Evolutionary conservation across 768 basidiomycete species (phyloP).

Genomic region (Suillus variegatus): DNA sequence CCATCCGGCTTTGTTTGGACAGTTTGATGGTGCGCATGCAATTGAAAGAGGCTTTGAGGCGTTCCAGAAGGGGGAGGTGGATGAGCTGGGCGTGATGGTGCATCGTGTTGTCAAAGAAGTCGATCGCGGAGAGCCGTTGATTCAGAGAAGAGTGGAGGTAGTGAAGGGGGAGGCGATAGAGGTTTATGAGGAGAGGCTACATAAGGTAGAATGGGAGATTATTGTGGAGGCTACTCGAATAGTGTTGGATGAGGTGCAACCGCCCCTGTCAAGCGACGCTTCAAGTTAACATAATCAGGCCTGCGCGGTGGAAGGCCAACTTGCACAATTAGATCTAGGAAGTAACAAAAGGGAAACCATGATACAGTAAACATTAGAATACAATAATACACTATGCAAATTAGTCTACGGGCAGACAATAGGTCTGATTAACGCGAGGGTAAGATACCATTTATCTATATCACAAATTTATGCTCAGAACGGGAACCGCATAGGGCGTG

Average conservation of each 20-base stretch:
- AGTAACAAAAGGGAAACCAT: neutral
- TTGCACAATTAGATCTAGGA: neutral
- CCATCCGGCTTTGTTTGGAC: slow-evolving; percentile 93
- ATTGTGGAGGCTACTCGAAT: slow-evolving; percentile 85
- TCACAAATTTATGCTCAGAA: slow-evolving; percentile 19
- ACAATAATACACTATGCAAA: slow-evolving; percentile 1
- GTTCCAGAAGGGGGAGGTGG: slow-evolving; percentile 80
- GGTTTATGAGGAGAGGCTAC: slow-evolving; percentile 74
- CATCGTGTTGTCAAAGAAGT: slow-evolving; percentile 93
- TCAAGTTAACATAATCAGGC: neutral
- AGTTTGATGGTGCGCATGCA: slow-evolving; percentile 95
- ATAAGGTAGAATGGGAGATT: slow-evolving; percentile 83
- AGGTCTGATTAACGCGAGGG: slow-evolving; percentile 9
- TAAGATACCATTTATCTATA: slow-evolving; percentile 4
- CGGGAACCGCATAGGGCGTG: slow-evolving; percentile 27
- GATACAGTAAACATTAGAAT: neutral
- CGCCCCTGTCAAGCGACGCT: slow-evolving; percentile 18
- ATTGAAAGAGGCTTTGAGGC: slow-evolving; percentile 89
- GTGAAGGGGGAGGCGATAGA: slow-evolving; percentile 70
- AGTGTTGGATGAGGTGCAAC: slow-evolving; percentile 58
- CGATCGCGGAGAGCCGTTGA: slow-evolving; percentile 85
- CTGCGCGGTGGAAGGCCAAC: neutral
- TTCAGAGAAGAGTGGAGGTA: slow-evolving; percentile 80
- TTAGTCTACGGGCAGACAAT: slow-evolving; percentile 17
- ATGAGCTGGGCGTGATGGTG: slow-evolving; percentile 84